Conservation (phyloP, 176 grass and related monocot genomes). For the Aegilops sharonensis region DNA sequence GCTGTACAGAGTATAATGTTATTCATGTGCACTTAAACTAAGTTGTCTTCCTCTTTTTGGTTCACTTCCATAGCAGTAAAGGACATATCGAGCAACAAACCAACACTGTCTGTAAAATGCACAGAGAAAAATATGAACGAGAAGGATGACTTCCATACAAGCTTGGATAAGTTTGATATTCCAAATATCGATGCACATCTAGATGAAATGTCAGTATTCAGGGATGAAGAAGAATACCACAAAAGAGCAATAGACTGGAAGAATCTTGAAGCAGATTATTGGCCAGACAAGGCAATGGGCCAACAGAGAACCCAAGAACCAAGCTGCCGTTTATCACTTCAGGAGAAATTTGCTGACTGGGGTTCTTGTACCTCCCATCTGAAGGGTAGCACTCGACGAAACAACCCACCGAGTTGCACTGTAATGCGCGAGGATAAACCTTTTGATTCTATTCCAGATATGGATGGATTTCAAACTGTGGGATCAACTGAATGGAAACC, state of each 20-base stretch:
- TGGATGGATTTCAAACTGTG: conserved; percentile 26
- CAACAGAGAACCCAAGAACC: conserved; percentile 38
- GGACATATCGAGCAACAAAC: conserved; percentile 32
- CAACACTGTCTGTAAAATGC: conserved; percentile 27
- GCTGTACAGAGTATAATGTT: conserved; percentile 13
- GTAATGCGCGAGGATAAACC: conserved; percentile 19
- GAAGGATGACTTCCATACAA: conserved; percentile 40
- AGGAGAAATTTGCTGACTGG: conserved; percentile 46
- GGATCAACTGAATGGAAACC: conserved; percentile 35
- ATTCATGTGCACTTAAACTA: conserved; percentile 7
- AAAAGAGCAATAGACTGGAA: conserved; percentile 26
- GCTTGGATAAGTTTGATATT: conserved; percentile 40
- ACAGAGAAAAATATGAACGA: conserved; percentile 30
- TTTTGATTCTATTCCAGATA: conserved; percentile 28
- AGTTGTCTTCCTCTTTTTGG: neutral
- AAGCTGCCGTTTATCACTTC: conserved; percentile 42
- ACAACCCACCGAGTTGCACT: conserved; percentile 21
- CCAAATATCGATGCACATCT: conserved; percentile 35
- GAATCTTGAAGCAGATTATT: conserved; percentile 39
- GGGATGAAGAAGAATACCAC: conserved; percentile 27
- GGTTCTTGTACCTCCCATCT: conserved; percentile 27
- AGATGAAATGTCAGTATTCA: conserved; percentile 30
- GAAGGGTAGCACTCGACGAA: conserved; percentile 24
- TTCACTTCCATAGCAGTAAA: conserved; percentile 33
- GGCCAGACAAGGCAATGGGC: conserved; percentile 23